Conservation (phyloP, 768 basidiomycete species). For the Pleurotus tuoliensis region DNA sequence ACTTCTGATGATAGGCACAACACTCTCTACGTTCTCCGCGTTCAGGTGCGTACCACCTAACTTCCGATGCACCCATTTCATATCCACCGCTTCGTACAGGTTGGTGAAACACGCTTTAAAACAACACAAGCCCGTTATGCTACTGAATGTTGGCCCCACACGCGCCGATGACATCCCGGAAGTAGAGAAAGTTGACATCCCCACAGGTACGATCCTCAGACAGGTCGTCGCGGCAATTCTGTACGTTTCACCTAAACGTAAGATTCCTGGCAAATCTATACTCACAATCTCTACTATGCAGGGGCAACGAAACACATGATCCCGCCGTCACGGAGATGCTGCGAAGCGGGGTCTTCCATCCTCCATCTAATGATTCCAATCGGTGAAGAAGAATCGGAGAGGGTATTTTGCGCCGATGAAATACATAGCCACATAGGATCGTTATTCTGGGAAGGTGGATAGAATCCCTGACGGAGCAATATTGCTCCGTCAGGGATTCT, state of each 20-base stretch:
- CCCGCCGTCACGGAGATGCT: conserved; percentile 48
- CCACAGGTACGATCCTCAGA: conserved; percentile 68
- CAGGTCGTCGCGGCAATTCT: conserved; percentile 57
- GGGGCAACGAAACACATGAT: conserved; percentile 45
- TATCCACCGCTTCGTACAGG: conserved; percentile 30
- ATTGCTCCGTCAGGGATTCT: too few relatives aligned
- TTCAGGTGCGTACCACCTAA: conserved; percentile 52
- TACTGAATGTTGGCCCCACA: conserved; percentile 86
- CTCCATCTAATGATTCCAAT: conserved; percentile 33
- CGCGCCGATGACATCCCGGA: conserved; percentile 70
- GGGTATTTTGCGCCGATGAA: too few relatives aligned
- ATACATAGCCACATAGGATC: too few relatives aligned
- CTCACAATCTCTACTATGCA: conserved; percentile 19
- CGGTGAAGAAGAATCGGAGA: too few relatives aligned
- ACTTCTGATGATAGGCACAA: conserved; percentile 82
- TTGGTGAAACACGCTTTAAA: conserved; percentile 78
- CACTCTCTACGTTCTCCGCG: conserved; percentile 90
- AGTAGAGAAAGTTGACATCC: conserved; percentile 77
- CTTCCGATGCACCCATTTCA: background rate
- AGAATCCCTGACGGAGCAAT: too few relatives aligned
- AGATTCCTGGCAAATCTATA: conserved; percentile 7
- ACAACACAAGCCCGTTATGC: conserved; percentile 69
- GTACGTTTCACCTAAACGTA: conserved; percentile 38
- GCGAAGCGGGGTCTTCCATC: conserved; percentile 53
- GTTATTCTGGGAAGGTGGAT: too few relatives aligned